Base-by-base conservation (phyloP, 2,329 filamentous ascomycete species). In the Pseudogymnoascus sp. region DNA sequence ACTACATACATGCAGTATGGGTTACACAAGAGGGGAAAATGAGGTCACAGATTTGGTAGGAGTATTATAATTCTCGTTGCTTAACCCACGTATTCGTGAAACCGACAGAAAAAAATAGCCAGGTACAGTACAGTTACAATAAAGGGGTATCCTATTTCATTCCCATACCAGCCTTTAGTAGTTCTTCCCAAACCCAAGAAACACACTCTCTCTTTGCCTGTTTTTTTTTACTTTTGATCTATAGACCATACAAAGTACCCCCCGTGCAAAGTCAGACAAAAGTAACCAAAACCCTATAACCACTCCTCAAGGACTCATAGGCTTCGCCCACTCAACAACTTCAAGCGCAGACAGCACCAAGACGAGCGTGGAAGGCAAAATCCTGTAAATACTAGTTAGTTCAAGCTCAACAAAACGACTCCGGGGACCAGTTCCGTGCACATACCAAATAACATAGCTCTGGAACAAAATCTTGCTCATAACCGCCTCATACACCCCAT, bases 401-500 rank as follows among this genome's bases (percentile, higher is more conserved):
- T 54, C 2, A 41, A 1, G 7, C 11, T 35, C 5, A 26, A 59
- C 29, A 15, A 15, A 26, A n/a, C 2, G 15, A 31, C 40, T 26
- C 36, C 17, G 11, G 21, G 41, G 57, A 47, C 24, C 39, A 39
- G 33, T 1, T 10, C 11, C 33, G 8, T 35, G 33, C 60, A 79
- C 86, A 76, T 78, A 90, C 90, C 92, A 96, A 65, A 97, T 87
- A 63, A 99, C 91, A 72, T 96, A 96, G 76, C 93, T 97, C 78
- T 97, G 93, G 79, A 97, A 96, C 59, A 97, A 77, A 62, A 99
- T 82, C 73, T 85, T 89, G 64, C 90, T 89, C 92, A 99, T 97
- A 58, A 94, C 91, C 15, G 88, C 85, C 79, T 97, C 93, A 74
- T 91, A 99, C 8, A 99, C 94, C 65, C 88, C 88, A 75, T 99